phyloP scores from a whole-genome alignment of 1,284 basidiomycete species.

The Vanrija pseudolonga region DNA sequence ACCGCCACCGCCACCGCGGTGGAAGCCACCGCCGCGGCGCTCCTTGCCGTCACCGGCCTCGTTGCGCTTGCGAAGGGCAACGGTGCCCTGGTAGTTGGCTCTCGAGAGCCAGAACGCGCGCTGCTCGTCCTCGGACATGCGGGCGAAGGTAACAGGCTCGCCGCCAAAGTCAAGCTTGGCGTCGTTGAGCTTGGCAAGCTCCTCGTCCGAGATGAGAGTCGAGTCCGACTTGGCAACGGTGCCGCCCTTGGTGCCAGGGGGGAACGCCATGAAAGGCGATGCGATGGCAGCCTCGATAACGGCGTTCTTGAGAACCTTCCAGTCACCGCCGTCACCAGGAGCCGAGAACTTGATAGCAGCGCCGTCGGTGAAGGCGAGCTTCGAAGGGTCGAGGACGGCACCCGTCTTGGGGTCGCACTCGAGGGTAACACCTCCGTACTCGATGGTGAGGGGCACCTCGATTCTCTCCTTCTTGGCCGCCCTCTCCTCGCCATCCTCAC shows the following conservation, averaged over 20 bases:
- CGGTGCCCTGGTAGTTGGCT: constrained; percentile 56
- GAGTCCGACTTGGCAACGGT: constrained; percentile 50
- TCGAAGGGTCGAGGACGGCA: constrained; percentile 33
- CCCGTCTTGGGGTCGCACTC: constrained; percentile 63
- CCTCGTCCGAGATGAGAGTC: constrained; percentile 50
- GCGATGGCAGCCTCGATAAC: constrained; percentile 31
- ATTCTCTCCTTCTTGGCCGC: constrained; percentile 55
- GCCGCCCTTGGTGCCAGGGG: constrained; percentile 46
- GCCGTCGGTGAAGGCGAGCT: constrained; percentile 50
- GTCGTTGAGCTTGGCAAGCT: constrained; percentile 48
- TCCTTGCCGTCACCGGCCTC: constrained; percentile 26
- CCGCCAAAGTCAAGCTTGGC: constrained; percentile 50
- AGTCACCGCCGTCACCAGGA: constrained; percentile 48
- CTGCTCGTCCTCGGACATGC: constrained; percentile 57
- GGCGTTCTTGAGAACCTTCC: constrained; percentile 52
- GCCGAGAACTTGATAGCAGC: constrained; percentile 43
- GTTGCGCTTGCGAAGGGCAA: constrained; percentile 57
- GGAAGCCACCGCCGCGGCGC: constrained; percentile 21
- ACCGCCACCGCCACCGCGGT: constrained; percentile 39
- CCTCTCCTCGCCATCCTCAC: constrained; percentile 47
- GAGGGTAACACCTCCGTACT: constrained; percentile 62
- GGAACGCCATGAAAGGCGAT: constrained; percentile 41
- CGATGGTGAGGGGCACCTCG: constrained; percentile 47
- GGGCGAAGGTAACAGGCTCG: constrained; percentile 34
- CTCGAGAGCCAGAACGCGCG: constrained; percentile 74